These are phyloP conservation scores for Termitomyces eurrhizus DNA, from an alignment of 768 basidiomycete genomes.

Conservation along the genomic window DNA sequence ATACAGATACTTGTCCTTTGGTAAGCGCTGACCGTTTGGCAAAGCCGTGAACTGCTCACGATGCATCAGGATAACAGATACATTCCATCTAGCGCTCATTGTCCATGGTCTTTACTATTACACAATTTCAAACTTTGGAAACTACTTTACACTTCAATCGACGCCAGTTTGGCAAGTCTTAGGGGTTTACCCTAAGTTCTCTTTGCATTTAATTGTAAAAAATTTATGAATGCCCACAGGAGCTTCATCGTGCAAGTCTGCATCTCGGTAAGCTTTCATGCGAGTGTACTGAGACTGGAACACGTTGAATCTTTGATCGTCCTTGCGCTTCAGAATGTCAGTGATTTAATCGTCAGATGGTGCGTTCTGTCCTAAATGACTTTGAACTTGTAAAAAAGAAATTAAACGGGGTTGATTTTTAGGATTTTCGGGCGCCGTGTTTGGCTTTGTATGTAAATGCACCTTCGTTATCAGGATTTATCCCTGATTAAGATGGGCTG, in stretches of 20 bases:
- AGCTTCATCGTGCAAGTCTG: background rate
- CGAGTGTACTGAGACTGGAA: background rate
- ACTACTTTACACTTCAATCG: background rate
- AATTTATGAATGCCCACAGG: background rate
- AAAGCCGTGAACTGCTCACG: background rate
- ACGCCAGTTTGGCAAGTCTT: conserved; percentile 1
- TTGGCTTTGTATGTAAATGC: background rate
- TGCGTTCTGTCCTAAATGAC: background rate
- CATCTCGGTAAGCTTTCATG: background rate
- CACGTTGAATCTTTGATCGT: background rate
- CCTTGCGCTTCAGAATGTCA: background rate
- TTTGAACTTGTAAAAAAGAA: background rate
- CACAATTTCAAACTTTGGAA: conserved; percentile 2
- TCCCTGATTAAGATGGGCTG: background rate
- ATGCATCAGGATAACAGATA: conserved; percentile 1
- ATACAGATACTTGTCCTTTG: conserved; percentile 2
- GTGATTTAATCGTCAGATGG: background rate
- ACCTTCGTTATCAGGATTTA: background rate
- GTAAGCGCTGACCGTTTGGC: background rate
- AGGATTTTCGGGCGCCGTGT: background rate
- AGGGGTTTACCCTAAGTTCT: no score
- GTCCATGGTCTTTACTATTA: conserved; percentile 2
- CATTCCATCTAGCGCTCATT: background rate
- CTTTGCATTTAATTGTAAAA: no score
- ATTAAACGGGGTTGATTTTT: background rate